Evolutionary conservation across 228 moss, liverwort and hornwort genomes (phyloP).

Genomic region (Sphagnum fallax): DNA sequence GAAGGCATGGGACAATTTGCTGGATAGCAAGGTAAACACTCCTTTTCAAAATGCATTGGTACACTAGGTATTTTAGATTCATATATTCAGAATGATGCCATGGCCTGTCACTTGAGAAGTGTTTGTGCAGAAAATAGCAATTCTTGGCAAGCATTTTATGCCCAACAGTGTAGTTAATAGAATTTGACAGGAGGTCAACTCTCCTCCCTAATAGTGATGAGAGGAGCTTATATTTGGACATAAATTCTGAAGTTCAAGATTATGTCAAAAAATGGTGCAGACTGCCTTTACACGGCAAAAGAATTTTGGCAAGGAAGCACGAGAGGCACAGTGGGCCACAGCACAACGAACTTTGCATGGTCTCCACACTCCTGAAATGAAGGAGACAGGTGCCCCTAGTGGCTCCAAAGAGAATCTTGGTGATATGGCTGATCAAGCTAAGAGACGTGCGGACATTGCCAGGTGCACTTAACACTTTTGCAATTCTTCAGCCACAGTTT

Average conservation of each 20-base stretch:
- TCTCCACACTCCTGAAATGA: slow-evolving; percentile 11
- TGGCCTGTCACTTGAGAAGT: no score
- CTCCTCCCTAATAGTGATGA: no score
- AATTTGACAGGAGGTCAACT: no score
- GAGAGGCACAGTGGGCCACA: slow-evolving; percentile 26
- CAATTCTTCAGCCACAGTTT: no score
- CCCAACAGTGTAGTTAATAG: no score
- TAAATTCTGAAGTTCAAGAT: no score
- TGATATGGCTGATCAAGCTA: slow-evolving; percentile 25
- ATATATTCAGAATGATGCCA: no score
- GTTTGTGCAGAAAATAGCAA: no score
- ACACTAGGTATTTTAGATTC: no score
- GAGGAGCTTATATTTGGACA: no score
- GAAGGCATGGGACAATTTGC: slow-evolving; percentile 42
- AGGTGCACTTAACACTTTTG: not conserved
- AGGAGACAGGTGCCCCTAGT: slow-evolving; percentile 1
- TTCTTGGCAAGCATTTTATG: no score
- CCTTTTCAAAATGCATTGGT: no score
- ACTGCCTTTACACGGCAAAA: slow-evolving; percentile 30
- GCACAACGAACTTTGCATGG: slow-evolving; percentile 32
- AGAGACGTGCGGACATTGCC: slow-evolving; percentile 23
- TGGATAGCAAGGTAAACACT: slow-evolving; percentile 43
- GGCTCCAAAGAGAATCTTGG: slow-evolving; percentile 11
- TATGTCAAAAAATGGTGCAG: not conserved
- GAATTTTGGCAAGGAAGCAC: slow-evolving; percentile 30